A percentile compares a stretch with the other conserved stretches of the same genome.
Evolutionary conservation across 2,329 filamentous ascomycete genomes (phyloP).

Genomic region (Penicillium sp.): DNA sequence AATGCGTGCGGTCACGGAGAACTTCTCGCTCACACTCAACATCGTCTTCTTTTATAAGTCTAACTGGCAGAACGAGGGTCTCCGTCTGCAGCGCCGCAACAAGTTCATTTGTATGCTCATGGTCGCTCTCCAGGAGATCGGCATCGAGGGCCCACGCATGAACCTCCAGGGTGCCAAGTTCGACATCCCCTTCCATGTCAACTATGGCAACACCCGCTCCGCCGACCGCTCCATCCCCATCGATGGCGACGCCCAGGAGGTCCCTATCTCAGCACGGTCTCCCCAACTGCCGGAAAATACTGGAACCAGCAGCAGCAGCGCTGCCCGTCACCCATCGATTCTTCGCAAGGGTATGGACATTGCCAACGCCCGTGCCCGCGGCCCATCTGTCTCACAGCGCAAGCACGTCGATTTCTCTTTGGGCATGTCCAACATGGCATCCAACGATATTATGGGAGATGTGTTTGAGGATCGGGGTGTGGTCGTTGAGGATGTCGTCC

Average conservation of each 20-base stretch:
- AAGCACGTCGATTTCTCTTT: conserved; percentile 69
- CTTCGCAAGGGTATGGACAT: conserved; percentile 51
- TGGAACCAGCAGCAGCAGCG: conserved; percentile 27
- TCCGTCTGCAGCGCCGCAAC: conserved; percentile 86
- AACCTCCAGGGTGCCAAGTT: conserved; percentile 67
- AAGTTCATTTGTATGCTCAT: conserved; percentile 92
- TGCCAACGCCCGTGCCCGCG: conserved; percentile 49
- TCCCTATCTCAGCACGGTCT: conserved; percentile 22
- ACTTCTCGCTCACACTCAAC: conserved; percentile 82
- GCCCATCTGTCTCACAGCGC: conserved; percentile 58
- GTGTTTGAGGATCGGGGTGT: conserved; percentile 58
- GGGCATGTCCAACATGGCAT: conserved; percentile 60
- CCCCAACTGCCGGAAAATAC: conserved; percentile 31
- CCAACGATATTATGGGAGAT: conserved; percentile 61
- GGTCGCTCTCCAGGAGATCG: conserved; percentile 76
- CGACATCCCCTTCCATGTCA: conserved; percentile 65
- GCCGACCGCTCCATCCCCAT: conserved; percentile 44
- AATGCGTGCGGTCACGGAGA: conserved; percentile 73
- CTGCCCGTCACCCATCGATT: conserved; percentile 50
- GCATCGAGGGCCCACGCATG: conserved; percentile 79
- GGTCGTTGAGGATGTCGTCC: conserved; percentile 43
- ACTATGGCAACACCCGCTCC: conserved; percentile 50
- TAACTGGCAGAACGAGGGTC: conserved; percentile 91
- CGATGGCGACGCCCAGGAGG: conserved; percentile 28
- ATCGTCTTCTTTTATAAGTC: conserved; percentile 97